Evolutionary conservation across 495 filamentous ascomycete genomes (phyloP), one percentile per base, ranked within the genome.

Genomic region (Thermothielavioides terrestris): DNA sequence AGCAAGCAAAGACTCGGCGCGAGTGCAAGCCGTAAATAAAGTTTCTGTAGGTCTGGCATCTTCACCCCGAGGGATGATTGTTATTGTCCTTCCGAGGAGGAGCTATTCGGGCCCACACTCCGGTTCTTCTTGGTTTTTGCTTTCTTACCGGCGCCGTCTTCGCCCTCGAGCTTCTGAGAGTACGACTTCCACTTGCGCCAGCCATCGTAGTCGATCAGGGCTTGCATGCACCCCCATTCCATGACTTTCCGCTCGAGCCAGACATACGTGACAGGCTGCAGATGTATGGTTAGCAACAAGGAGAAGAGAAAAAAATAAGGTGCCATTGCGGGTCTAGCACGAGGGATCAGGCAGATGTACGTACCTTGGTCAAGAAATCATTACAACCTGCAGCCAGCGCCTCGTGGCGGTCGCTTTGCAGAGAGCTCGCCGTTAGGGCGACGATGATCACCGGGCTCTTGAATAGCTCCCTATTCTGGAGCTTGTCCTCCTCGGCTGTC

Each of bases 201-300:
- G 45, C 92, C 92, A 60, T 97, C 92, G 58, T 89, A 97, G 73
- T 98, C 92, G 66, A 98, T 98, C 45, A 98, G 72, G 17, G 94
- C 94, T 74, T 97, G 92, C 85, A 98, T 96, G 71, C 92, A 98
- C 54, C 92, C 92, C 92, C 92, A 98, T 78, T 98, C 92, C 64
- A 91, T 95, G 34, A 97, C 89, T 63, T 98, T 98, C 34, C 91
- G 81, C 60, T 94, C 86, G 12, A 98, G 77, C 92, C 92, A 98
- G 50, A 94, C 89, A 61, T 96, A 97, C 56, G 91, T 94, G 44
- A 98, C 89, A 20, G 92, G 92, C 88, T 95, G 12, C 30, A 32
- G 1, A 15, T 2, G 7, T n/a, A 20, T 3, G 3, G 35, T 56
- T 41, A 51, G 46, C 22, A 21, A 42, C 45, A 26, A 20, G 46